phyloP scores from a whole-genome alignment of 2,329 filamentous ascomycete genomes.

The Apiospora malaysiana region DNA sequence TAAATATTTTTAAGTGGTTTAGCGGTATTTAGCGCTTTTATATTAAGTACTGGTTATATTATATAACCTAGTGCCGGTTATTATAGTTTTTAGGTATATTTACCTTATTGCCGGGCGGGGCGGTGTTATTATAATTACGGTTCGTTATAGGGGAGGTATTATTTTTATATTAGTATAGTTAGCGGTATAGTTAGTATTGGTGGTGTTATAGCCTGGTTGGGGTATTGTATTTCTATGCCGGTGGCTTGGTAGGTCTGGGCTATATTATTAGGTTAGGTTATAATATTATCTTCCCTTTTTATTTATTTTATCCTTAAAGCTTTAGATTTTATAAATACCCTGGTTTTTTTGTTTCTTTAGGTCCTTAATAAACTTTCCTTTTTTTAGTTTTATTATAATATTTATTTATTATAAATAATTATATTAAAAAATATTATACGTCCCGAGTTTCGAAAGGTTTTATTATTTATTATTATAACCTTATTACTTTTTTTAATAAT shows the following conservation, averaged over 20 bases:
- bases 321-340: background rate
- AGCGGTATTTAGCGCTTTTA: no score
- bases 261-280: background rate
- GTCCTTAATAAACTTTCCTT: background rate
- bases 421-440: conserved; percentile 11
- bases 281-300: background rate
- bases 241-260: background rate
- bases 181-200: no score
- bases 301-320: background rate
- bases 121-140: no score
- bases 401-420: conserved; percentile 15
- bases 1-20: no score
- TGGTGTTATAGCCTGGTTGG: background rate
- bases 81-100: no score
- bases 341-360: background rate
- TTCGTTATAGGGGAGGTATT: no score
- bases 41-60: no score
- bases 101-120: no score
- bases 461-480: background rate
- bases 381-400: conserved; percentile 9
- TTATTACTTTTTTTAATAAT: background rate
- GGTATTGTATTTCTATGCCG: background rate
- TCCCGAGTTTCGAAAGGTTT: conserved; percentile 7
- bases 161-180: no score
- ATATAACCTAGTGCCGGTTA: no score